These are phyloP conservation scores for Dichomitus squalens DNA, from an alignment of 1,284 basidiomycete genomes.

Conservation along the genomic window DNA sequence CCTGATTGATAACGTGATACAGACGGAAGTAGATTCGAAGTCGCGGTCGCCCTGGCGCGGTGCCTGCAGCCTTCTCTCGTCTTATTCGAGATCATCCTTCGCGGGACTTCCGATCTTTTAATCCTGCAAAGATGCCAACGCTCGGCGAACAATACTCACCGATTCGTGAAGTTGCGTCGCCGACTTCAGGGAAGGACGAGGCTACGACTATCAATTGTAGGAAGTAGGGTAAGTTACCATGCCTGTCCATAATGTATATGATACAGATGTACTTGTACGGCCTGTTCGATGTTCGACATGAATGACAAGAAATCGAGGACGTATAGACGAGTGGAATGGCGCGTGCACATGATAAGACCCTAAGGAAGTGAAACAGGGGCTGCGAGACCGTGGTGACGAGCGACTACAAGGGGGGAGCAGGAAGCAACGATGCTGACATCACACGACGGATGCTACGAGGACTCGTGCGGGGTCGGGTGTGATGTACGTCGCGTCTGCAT, in stretches of 20 bases:
- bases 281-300: constrained; percentile 1
- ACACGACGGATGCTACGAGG: neutral
- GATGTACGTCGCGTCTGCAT: constrained; percentile 5
- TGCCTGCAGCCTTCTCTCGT: no score
- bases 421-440: neutral
- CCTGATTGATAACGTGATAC: no score
- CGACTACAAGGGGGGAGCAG: neutral
- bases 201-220: constrained; percentile 1
- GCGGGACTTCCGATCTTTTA: no score
- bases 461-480: constrained; percentile 10
- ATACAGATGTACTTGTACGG: constrained; percentile 1
- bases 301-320: neutral
- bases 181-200: no score
- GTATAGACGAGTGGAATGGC: neutral
- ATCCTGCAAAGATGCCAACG: no score
- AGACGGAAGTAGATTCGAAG: no score
- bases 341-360: constrained; percentile 2
- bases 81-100: no score
- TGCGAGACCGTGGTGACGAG: neutral
- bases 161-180: no score
- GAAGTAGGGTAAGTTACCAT: neutral
- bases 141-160: no score
- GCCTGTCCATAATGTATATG: neutral
- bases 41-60: no score
- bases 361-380: constrained; percentile 3